Evolutionary conservation across 225 moss, liverwort and hornwort species (phyloP).

Genomic region (Neckera pumila): DNA sequence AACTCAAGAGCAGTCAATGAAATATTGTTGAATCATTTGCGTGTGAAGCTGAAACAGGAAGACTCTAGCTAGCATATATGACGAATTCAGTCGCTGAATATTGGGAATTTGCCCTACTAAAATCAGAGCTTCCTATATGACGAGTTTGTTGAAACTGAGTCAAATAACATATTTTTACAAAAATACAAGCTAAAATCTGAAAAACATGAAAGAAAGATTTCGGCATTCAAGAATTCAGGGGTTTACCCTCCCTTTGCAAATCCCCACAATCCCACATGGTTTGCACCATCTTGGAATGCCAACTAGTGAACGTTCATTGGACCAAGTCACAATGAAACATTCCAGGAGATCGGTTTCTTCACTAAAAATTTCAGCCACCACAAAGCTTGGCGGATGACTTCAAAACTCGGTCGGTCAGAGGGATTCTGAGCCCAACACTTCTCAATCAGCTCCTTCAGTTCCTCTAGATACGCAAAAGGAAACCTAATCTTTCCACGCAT

Average conservation of each 20-base stretch:
- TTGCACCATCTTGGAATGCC: background rate
- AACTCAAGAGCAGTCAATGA: background rate
- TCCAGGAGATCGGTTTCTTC: no score
- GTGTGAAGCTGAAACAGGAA: slow-evolving; percentile 61
- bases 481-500: background rate
- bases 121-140: background rate
- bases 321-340: no score
- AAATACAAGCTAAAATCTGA: background rate
- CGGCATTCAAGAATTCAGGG: background rate
- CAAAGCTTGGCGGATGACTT: background rate
- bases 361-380: background rate
- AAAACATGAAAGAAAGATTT: background rate
- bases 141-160: no score
- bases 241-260: background rate
- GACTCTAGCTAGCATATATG: background rate
- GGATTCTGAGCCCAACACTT: background rate
- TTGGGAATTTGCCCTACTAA: background rate
- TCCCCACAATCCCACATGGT: background rate
- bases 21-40: slow-evolving; percentile 4
- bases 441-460: background rate
- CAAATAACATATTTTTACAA: background rate
- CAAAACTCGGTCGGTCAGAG: background rate
- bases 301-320: background rate
- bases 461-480: background rate
- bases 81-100: background rate